Evolutionary conservation across 2,329 filamentous ascomycete species (phyloP).

Genomic region (Sarocladium oryzae): DNA sequence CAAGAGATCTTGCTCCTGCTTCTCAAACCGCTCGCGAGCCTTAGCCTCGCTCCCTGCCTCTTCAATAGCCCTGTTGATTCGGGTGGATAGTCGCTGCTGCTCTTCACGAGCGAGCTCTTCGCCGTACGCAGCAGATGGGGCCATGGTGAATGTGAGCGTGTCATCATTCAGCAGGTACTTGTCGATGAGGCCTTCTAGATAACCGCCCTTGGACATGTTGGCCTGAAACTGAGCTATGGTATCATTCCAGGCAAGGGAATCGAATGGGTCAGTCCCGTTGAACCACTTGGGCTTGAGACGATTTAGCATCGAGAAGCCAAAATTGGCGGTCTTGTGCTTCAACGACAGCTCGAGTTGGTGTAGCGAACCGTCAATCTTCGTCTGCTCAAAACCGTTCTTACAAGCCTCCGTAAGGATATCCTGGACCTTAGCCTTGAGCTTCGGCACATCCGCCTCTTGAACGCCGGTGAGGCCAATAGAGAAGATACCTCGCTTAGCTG

Average conservation of each 20-base stretch:
- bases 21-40: conserved; percentile 64
- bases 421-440: conserved; percentile 68
- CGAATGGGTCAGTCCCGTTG: conserved; percentile 87
- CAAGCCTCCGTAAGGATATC: conserved; percentile 64
- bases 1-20: conserved; percentile 73
- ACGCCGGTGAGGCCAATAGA: conserved; percentile 91
- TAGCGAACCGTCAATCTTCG: conserved; percentile 88
- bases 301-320: conserved; percentile 86
- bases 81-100: conserved; percentile 61
- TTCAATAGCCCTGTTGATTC: conserved; percentile 64
- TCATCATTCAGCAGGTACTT: conserved; percentile 88
- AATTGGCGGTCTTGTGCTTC: conserved; percentile 94
- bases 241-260: conserved; percentile 86
- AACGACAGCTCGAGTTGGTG: conserved; percentile 90
- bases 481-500: conserved; percentile 72
- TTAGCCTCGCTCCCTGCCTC: conserved; percentile 64
- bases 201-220: conserved; percentile 66
- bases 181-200: conserved; percentile 77
- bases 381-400: conserved; percentile 74
- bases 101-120: conserved; percentile 73
- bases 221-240: conserved; percentile 77
- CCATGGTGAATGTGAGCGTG: conserved; percentile 90
- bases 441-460: conserved; percentile 68
- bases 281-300: conserved; percentile 91
- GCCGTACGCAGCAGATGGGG: conserved; percentile 69